Conservation (phyloP, 306 rosid species). For the Benincasa hispida region DNA sequence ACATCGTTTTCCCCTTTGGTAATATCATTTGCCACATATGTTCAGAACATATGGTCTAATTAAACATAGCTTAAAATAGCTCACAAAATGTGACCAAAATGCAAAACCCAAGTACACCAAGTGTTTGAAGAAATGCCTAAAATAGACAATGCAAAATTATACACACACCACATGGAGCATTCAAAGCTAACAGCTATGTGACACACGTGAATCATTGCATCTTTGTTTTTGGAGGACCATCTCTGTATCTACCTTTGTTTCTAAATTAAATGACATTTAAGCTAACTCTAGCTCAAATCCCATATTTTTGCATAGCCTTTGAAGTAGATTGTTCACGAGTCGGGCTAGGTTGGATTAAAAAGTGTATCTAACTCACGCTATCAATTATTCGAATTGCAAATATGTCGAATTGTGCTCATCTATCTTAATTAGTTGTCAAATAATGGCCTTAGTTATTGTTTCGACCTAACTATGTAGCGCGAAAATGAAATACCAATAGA, state of each 20-base stretch:
- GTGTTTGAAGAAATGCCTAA: not conserved
- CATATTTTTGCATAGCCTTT: not conserved
- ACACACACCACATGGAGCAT: slow-evolving; percentile 4
- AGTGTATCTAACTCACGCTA: not conserved
- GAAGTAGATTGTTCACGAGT: not conserved
- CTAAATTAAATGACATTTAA: not conserved
- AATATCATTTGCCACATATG: not conserved
- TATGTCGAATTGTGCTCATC: not conserved
- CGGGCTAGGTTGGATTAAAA: not conserved
- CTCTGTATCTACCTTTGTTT: not conserved
- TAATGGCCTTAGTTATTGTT: not conserved
- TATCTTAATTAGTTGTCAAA: not conserved
- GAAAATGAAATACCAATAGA: not conserved
- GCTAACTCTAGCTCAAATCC: not conserved
- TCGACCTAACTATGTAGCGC: no score
- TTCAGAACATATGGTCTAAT: not conserved
- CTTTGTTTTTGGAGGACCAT: not conserved
- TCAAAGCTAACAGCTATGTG: not conserved
- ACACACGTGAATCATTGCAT: not conserved
- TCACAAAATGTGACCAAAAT: not conserved
- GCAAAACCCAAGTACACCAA: not conserved
- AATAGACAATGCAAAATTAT: not conserved
- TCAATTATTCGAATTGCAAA: not conserved
- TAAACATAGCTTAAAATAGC: not conserved
- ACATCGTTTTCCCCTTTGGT: not conserved